A percentile compares a stretch with the other conserved stretches of the same genome.
These are phyloP conservation scores for Nakaseomyces uthaithaninus DNA, from an alignment of 1,139 yeast genomes.

Conservation along the genomic window DNA sequence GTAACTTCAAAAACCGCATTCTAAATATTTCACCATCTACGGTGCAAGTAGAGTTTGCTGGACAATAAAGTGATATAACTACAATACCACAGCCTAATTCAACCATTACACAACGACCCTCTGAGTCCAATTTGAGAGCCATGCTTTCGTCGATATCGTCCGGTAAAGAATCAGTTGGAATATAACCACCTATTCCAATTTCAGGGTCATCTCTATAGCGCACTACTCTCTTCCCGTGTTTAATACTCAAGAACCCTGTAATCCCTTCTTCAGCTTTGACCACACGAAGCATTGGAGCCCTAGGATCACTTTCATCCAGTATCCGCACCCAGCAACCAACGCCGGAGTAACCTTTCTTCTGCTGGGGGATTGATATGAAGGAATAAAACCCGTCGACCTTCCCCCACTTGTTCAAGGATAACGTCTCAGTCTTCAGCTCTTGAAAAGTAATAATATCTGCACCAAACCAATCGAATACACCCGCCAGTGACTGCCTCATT, in stretches of 20 bases:
- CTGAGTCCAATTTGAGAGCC: conserved; percentile 55
- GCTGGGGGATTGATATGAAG: conserved; percentile 59
- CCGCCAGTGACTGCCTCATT: conserved; percentile 38
- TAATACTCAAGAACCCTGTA: conserved; percentile 53
- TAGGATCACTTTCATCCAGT: conserved; percentile 38
- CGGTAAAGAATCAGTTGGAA: conserved; percentile 28
- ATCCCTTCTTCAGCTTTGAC: conserved; percentile 83
- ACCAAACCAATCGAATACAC: conserved; percentile 46
- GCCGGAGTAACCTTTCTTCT: conserved; percentile 80
- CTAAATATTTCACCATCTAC: conserved; percentile 65
- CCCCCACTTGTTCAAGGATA: conserved; percentile 45
- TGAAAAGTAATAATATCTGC: conserved; percentile 79
- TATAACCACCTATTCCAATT: conserved; percentile 67
- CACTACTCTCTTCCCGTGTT: conserved; percentile 18
- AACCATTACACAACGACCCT: conserved; percentile 72
- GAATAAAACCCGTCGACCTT: conserved; percentile 50
- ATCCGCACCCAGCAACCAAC: conserved; percentile 74
- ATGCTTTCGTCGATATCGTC: conserved; percentile 31
- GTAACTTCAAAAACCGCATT: conserved; percentile 45
- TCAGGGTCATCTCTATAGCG: conserved; percentile 20
- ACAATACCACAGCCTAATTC: conserved; percentile 61
- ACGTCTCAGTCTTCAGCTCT: conserved; percentile 61
- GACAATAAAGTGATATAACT: conserved; percentile 76
- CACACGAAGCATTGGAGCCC: conserved; percentile 41
- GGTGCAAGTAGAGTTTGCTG: conserved; percentile 72